Evolutionary conservation across 768 basidiomycete species (phyloP), one percentile per base, ranked within the genome.

Genomic region (Panus rudis): DNA sequence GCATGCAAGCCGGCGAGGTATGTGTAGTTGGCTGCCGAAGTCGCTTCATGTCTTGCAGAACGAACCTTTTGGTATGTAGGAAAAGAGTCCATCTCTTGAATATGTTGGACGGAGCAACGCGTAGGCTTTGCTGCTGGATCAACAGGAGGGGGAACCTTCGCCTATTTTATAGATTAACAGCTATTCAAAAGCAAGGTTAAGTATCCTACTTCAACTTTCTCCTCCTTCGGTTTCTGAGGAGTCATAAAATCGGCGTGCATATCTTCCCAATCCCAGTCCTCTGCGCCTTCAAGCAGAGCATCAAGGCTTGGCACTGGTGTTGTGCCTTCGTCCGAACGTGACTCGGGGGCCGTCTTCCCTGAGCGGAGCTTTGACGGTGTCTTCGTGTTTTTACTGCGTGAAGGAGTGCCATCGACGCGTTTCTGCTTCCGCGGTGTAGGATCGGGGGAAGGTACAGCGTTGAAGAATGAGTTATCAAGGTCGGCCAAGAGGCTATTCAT

Each of bases 191-290:
- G n/a, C n/a, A n/a, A n/a, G n/a, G n/a, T n/a, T n/a, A n/a, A n/a
- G n/a, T n/a, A n/a, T n/a, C n/a, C n/a, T n/a, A n/a, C n/a, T n/a
- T n/a, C n/a, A n/a, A n/a, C n/a, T n/a, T n/a, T n/a, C n/a, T n/a
- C 3, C 10, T 13, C 47, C 45, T 34, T 51, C 42, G 67, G 64
- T 43, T 76, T 80, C 45, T 67, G 71, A 3, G 79, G 78, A 2
- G 71, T 72, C 32, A 74, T 47, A 23, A 70, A 68, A 46, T 77
- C 74, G 0, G 63, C 58, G 39, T 69, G 65, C 67, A 73, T 72
- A 46, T 78, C 75, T 24, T 73, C 67, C 75, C 81, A 78, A 50
- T 87, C 80, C 79, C 83, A 84, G 27, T 72, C 66, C 52, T 82
- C 84, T 1, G 76, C 78, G 0, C 81, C 84, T 22, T 80, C 74